Conservation (phyloP, 1,139 yeast species). For the Geotrichum citri-aurantii region DNA sequence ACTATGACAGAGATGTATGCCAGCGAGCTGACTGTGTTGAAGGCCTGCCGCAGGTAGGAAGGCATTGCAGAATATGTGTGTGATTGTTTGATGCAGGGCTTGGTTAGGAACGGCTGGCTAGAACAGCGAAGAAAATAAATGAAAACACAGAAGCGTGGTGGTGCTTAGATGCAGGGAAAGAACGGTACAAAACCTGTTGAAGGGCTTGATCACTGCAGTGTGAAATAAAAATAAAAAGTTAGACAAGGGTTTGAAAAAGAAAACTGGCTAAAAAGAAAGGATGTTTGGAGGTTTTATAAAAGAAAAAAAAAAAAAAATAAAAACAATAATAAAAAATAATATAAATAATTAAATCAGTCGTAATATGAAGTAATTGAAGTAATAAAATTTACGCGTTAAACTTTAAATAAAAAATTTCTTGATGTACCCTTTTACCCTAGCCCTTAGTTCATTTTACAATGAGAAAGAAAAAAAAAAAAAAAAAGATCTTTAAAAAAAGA, state of each 20-base stretch:
- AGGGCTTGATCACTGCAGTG: background rate
- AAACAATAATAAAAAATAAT: background rate
- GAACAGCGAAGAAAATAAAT: background rate
- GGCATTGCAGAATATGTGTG: background rate
- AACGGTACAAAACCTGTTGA: background rate
- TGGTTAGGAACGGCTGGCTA: background rate
- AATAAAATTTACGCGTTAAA: too few relatives aligned
- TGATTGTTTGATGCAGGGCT: background rate
- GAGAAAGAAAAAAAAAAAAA: too few relatives aligned
- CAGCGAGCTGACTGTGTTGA: slow-evolving; percentile 22
- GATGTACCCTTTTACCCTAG: too few relatives aligned
- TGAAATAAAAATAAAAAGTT: background rate
- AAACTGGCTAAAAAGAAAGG: background rate
- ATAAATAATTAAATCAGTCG: background rate
- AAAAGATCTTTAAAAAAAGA: too few relatives aligned
- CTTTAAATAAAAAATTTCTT: too few relatives aligned
- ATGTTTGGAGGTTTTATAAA: background rate
- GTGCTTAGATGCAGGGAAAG: background rate
- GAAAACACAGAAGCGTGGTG: background rate
- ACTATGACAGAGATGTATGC: slow-evolving; percentile 55
- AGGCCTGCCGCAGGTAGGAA: background rate
- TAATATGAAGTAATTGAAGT: background rate
- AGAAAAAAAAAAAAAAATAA: background rate
- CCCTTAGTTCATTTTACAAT: too few relatives aligned
- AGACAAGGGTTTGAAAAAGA: background rate